Conservation (phyloP, 1,284 basidiomycete species). For the Malassezia pachydermatis region DNA sequence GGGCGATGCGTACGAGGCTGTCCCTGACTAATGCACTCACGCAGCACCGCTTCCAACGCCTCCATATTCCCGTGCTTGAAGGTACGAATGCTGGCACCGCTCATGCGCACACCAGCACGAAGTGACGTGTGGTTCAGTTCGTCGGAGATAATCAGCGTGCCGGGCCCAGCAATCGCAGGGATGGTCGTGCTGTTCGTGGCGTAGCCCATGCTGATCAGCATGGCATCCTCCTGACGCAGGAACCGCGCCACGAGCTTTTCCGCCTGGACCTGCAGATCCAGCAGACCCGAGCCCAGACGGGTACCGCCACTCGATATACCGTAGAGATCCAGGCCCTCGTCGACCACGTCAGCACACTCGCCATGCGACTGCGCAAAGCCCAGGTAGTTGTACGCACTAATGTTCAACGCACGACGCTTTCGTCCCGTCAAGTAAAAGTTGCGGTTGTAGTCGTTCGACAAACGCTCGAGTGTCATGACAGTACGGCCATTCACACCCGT, state of each 20-base stretch:
- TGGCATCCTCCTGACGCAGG: slow-evolving; percentile 73
- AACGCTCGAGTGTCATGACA: slow-evolving; percentile 73
- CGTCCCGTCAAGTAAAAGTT: slow-evolving; percentile 70
- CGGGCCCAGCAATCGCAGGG: slow-evolving; percentile 79
- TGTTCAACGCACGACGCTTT: slow-evolving; percentile 77
- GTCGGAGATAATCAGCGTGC: slow-evolving; percentile 90
- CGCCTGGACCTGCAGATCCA: slow-evolving; percentile 69
- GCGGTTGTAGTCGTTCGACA: slow-evolving; percentile 69
- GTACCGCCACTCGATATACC: slow-evolving; percentile 69
- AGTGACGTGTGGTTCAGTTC: slow-evolving; percentile 95
- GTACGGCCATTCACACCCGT: slow-evolving; percentile 93
- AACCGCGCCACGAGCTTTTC: slow-evolving; percentile 85
- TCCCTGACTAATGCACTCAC: slow-evolving; percentile 89
- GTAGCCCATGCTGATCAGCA: slow-evolving; percentile 92
- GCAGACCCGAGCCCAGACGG: slow-evolving; percentile 70
- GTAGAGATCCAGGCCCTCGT: slow-evolving; percentile 49
- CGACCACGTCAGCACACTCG: slow-evolving; percentile 84
- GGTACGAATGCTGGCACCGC: slow-evolving; percentile 77
- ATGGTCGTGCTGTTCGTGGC: slow-evolving; percentile 95
- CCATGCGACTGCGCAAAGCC: slow-evolving; percentile 91
- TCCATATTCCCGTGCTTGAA: slow-evolving; percentile 97
- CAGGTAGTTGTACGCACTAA: slow-evolving; percentile 98
- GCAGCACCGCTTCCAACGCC: slow-evolving; percentile 67
- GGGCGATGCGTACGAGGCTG: slow-evolving; percentile 93
- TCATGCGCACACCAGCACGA: slow-evolving; percentile 78